Percentiles rank a stretch among this genome's conserved stretches.
Conservation (phyloP, 306 rosid species). For the Pyrus pyrifolia region DNA sequence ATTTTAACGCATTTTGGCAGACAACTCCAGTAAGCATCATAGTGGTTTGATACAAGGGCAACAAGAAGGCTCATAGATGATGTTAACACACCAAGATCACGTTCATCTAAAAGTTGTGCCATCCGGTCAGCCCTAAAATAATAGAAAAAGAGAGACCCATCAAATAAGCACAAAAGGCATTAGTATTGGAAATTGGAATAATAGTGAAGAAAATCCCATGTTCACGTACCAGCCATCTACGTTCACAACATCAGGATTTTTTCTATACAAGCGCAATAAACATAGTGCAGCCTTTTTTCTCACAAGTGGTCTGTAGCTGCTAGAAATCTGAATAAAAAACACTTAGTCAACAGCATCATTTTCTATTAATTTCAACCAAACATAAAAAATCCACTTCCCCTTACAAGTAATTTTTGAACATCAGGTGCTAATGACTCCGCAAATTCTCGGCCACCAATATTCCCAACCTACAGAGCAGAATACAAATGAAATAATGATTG, state of each 20-base stretch:
- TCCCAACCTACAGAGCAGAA: constrained; percentile 73
- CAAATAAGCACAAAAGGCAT: constrained; percentile 12
- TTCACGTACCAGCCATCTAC: constrained; percentile 90
- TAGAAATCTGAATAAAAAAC: constrained; percentile 60
- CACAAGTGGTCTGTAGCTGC: constrained; percentile 99
- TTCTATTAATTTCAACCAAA: constrained; percentile 9
- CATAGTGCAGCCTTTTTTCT: constrained; percentile 96
- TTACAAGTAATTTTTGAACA: constrained; percentile 92
- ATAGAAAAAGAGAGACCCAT: constrained; percentile 5
- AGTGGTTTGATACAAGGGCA: constrained; percentile 84
- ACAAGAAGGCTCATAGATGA: constrained; percentile 99
- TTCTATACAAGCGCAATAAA: constrained; percentile 90
- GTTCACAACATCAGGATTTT: constrained; percentile 98
- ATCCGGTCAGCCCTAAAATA: constrained; percentile 90
- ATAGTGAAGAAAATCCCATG: constrained; percentile 22
- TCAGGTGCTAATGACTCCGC: constrained; percentile 99
- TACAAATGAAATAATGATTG: constrained; percentile 8
- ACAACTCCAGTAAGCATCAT: constrained; percentile 90
- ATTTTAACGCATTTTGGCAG: constrained; percentile 95
- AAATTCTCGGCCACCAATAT: constrained; percentile 99
- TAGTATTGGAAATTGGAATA: constrained; percentile 10
- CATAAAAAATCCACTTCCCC: constrained; percentile 17
- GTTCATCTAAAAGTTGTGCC: constrained; percentile 98
- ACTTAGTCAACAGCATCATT: neutral
- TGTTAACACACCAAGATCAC: constrained; percentile 97